These are phyloP conservation scores for Cyberlindnera euphorbiae DNA, from an alignment of 805 yeast species.

Conservation along the genomic window DNA sequence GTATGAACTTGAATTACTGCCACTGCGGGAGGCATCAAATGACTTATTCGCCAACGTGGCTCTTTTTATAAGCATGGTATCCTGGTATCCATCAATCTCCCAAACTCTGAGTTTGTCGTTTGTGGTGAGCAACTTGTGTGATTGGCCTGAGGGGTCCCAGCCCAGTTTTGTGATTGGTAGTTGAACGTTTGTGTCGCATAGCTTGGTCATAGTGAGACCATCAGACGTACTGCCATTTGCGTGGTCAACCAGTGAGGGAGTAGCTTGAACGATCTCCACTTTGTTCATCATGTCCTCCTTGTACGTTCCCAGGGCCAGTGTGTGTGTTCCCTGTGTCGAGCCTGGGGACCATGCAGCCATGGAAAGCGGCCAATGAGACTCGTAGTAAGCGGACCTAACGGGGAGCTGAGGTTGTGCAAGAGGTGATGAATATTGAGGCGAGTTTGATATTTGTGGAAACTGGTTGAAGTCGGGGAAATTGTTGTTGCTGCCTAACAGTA, in stretches of 20 bases:
- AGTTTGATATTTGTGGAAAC: constrained; percentile 10
- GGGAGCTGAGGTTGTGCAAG: constrained; percentile 22
- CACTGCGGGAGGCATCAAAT: constrained; percentile 8
- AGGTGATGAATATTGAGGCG: constrained; percentile 9
- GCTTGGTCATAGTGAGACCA: constrained; percentile 39
- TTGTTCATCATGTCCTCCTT: constrained; percentile 73
- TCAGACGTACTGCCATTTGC: constrained; percentile 23
- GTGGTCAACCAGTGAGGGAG: constrained; percentile 22
- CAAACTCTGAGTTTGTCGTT: constrained; percentile 69
- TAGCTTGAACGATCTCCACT: constrained; percentile 46
- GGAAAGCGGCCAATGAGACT: constrained; percentile 45
- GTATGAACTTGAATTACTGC: too few relatives aligned
- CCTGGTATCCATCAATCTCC: constrained; percentile 37
- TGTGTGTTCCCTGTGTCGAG: constrained; percentile 32
- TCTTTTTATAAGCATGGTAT: constrained; percentile 32
- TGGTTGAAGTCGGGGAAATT: constrained; percentile 14
- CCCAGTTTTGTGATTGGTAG: constrained; percentile 69
- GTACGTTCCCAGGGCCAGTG: constrained; percentile 68
- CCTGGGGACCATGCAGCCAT: constrained; percentile 44
- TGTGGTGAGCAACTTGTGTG: constrained; percentile 56
- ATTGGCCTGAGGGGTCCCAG: constrained; percentile 54
- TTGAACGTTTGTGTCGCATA: constrained; percentile 49
- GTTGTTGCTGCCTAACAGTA: background rate
- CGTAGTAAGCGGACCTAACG: constrained; percentile 38
- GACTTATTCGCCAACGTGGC: constrained; percentile 30